Evolutionary conservation across 2,329 filamentous ascomycete species (phyloP).

Genomic region (Aspergillus pseudoglaucus): DNA sequence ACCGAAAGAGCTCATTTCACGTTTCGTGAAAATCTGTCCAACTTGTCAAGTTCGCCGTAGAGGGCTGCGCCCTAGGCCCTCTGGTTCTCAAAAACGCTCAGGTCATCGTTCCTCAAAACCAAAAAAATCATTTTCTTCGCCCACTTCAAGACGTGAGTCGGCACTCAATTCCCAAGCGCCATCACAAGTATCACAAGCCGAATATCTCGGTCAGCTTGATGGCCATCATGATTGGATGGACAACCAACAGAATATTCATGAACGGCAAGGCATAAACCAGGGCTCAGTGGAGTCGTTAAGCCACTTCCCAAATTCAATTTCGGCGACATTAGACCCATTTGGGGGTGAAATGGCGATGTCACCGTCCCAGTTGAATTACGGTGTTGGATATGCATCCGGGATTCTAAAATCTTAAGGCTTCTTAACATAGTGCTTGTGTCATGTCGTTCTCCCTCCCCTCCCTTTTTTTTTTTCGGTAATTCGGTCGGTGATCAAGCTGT

Average conservation of each 20-base stretch:
- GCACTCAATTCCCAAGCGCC: conserved; percentile 20
- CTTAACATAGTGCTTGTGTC: no score
- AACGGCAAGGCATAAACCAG: conserved; percentile 14
- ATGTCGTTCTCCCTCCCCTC: not conserved
- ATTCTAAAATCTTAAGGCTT: not conserved
- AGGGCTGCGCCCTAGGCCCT: conserved; percentile 35
- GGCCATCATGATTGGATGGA: conserved; percentile 25
- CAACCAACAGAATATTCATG: conserved; percentile 17
- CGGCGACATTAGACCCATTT: conserved; percentile 25
- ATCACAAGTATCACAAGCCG: conserved; percentile 22
- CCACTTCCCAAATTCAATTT: conserved; percentile 19
- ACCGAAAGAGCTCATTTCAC: conserved; percentile 47
- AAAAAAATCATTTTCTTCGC: conserved; percentile 29
- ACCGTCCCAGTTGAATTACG: conserved; percentile 25
- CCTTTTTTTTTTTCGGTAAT: not conserved
- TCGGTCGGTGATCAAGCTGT: not conserved
- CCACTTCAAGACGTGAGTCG: conserved; percentile 31
- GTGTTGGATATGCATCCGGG: conserved; percentile 20
- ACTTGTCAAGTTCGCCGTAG: conserved; percentile 44
- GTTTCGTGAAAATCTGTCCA: conserved; percentile 46
- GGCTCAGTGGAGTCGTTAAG: conserved; percentile 12
- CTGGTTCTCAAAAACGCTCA: conserved; percentile 35
- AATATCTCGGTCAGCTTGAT: conserved; percentile 23
- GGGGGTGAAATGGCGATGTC: conserved; percentile 21
- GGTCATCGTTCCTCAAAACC: conserved; percentile 26